Percentiles rank a stretch among this genome's conserved stretches.
phyloP scores from a whole-genome alignment of 2,329 filamentous ascomycete species.

The Aspergillus candidus region DNA sequence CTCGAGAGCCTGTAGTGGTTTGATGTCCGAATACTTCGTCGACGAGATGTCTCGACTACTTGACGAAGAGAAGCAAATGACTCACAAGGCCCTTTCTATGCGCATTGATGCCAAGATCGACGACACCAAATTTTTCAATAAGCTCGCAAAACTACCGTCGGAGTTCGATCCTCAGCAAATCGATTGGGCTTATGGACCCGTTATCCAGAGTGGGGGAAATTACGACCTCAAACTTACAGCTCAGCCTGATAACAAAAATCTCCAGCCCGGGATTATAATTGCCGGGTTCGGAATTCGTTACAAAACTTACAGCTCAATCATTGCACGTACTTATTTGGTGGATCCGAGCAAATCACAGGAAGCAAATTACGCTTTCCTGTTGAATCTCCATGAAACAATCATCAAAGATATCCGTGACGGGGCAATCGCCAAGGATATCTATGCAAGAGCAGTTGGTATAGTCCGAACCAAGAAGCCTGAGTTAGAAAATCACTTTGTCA shows the following conservation, averaged over 20 bases:
- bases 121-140: slow-evolving; percentile 88
- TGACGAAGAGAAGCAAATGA: slow-evolving; percentile 95
- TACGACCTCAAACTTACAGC: slow-evolving; percentile 81
- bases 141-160: slow-evolving; percentile 69
- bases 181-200: slow-evolving; percentile 87
- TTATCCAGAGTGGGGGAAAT: slow-evolving; percentile 90
- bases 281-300: slow-evolving; percentile 88
- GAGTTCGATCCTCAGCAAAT: slow-evolving; percentile 85
- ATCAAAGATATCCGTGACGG: slow-evolving; percentile 88
- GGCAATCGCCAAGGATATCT: slow-evolving; percentile 79
- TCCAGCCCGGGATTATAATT: slow-evolving; percentile 91
- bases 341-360: slow-evolving; percentile 97
- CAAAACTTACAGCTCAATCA: slow-evolving; percentile 88
- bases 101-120: slow-evolving; percentile 90
- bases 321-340: slow-evolving; percentile 90
- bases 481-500: slow-evolving; percentile 88
- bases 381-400: slow-evolving; percentile 78
- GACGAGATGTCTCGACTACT: slow-evolving; percentile 97
- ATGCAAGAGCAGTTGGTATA: slow-evolving; percentile 73
- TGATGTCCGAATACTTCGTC: slow-evolving; percentile 95
- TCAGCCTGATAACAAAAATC: slow-evolving; percentile 71
- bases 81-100: slow-evolving; percentile 76
- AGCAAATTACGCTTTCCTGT: slow-evolving; percentile 82
- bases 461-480: slow-evolving; percentile 90
- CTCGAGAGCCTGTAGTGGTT: slow-evolving; percentile 84